A percentile compares a stretch with the other conserved stretches of the same genome.
Evolutionary conservation across 257 asterid species (phyloP).

Genomic region (Misopates orontium): DNA sequence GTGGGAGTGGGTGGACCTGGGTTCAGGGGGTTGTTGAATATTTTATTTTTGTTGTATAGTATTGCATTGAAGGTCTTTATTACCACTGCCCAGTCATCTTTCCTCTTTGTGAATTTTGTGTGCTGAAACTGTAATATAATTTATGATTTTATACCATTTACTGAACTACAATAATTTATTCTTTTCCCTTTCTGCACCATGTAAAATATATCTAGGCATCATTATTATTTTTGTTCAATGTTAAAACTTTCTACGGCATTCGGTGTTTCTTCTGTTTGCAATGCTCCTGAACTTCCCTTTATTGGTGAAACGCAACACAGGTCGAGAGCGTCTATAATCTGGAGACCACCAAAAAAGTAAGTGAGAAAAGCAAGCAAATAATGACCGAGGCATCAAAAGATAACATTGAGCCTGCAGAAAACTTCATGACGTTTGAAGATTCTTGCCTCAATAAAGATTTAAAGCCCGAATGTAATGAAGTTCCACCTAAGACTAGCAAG

Average conservation of each 20-base stretch:
- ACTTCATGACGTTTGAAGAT: constrained; percentile 19
- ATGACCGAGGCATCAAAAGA: constrained; percentile 21
- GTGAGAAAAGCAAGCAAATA: constrained; percentile 38
- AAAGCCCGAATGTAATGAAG: constrained; percentile 25
- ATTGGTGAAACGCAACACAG: constrained; percentile 42
- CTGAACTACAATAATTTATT: background rate
- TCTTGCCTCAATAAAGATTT: constrained; percentile 31
- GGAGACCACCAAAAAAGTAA: constrained; percentile 38
- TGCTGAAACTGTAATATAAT: too few species aligned
- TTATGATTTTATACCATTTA: too few species aligned
- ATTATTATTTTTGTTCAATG: background rate
- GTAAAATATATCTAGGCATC: constrained; percentile 2
- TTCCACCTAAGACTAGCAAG: constrained; percentile 18
- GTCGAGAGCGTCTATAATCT: constrained; percentile 62
- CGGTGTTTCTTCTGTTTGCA: background rate
- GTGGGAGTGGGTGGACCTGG: too few species aligned
- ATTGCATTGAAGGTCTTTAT: too few species aligned
- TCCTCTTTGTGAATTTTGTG: too few species aligned
- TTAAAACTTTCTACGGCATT: background rate
- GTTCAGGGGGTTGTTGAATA: too few species aligned
- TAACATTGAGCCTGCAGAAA: constrained; percentile 21
- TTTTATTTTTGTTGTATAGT: too few species aligned
- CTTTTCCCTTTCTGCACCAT: background rate
- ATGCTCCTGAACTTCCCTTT: constrained; percentile 6
- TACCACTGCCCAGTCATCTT: too few species aligned